Conservation (phyloP, 352 stramenopile species). For the Globisporangium iwayamae region DNA sequence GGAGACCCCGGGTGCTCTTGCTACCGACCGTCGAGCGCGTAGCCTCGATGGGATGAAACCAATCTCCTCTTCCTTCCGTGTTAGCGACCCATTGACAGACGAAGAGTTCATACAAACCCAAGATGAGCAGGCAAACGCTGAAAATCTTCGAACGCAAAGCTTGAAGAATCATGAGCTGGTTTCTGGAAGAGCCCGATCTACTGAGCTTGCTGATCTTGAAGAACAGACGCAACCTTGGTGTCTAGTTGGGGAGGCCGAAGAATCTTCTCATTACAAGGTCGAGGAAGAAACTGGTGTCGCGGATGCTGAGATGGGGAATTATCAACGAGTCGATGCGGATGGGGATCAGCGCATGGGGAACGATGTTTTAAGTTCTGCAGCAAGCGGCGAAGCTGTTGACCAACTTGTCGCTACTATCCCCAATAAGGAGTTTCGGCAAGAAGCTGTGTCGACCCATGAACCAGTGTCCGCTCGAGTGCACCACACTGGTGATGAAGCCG, state of each 20-base stretch:
- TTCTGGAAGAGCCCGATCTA: neutral
- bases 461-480: neutral
- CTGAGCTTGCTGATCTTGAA: neutral
- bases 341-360: too few relatives aligned
- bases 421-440: neutral
- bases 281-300: neutral
- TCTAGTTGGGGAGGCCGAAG: neutral
- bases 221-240: neutral
- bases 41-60: neutral
- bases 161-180: neutral
- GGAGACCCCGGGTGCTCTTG: neutral
- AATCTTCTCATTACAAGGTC: neutral
- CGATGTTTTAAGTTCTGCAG: too few relatives aligned
- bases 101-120: neutral
- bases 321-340: too few relatives aligned
- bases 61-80: neutral
- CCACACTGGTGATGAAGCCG: neutral
- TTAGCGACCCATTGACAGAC: neutral
- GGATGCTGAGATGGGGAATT: neutral
- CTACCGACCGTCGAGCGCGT: neutral
- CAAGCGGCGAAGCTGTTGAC: too few relatives aligned
- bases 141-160: neutral
- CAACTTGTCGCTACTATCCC: too few relatives aligned
- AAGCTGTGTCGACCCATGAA: neutral
- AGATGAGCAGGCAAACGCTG: neutral